Percentiles rank a stretch among this genome's conserved stretches.
phyloP scores from a whole-genome alignment of 139 green algal genomes.

The Trebouxia sp. region DNA sequence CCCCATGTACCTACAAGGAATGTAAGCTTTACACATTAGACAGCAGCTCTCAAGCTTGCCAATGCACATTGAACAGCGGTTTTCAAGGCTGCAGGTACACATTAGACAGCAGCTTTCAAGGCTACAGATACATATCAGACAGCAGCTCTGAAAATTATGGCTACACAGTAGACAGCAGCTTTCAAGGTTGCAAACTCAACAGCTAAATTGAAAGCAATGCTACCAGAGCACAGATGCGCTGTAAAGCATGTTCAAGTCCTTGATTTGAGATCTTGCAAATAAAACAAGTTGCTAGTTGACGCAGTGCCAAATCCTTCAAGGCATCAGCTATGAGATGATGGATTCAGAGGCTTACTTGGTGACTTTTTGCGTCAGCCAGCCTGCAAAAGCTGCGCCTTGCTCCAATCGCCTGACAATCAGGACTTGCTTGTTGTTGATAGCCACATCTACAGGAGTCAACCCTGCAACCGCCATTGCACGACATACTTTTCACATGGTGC shows the following conservation, averaged over 20 bases:
- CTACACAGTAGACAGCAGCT: not conserved
- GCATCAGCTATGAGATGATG: no score
- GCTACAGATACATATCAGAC: not conserved
- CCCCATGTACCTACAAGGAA: not conserved
- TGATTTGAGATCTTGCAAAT: no score
- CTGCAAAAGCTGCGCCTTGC: conserved; percentile 33
- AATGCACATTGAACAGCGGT: not conserved
- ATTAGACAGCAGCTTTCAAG: not conserved
- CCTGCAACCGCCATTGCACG: conserved; percentile 19
- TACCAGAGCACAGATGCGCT: no score
- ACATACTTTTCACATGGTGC: not conserved
- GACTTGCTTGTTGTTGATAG: conserved; percentile 44
- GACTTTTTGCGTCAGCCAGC: conserved; percentile 54
- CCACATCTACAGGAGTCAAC: conserved; percentile 54
- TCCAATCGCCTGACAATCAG: conserved; percentile 49
- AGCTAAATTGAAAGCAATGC: no score
- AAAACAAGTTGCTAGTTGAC: not conserved
- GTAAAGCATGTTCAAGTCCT: no score
- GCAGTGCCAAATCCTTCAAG: no score
- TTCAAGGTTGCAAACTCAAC: not conserved
- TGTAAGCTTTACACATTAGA: not conserved
- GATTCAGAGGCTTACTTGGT: conserved; percentile 26
- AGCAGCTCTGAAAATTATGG: no score
- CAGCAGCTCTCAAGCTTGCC: not conserved
- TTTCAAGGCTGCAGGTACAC: no score